phyloP scores from a whole-genome alignment of 305 asterid genomes.

The Solanum hybrid region DNA sequence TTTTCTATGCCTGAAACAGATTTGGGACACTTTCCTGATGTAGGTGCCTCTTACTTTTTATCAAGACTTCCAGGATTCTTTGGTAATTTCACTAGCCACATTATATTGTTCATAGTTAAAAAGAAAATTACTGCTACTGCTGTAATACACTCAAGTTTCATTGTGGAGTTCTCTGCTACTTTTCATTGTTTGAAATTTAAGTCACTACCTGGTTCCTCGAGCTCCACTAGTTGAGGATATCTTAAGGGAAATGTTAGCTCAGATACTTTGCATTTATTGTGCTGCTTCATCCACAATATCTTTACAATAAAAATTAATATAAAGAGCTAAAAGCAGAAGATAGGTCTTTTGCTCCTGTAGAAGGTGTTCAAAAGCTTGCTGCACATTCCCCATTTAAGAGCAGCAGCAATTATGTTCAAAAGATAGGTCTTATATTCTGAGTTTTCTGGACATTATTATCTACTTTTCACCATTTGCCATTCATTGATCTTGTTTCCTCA shows the following conservation, averaged over 20 bases:
- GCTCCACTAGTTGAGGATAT: not conserved
- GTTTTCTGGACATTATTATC: not conserved
- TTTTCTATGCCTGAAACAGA: constrained; percentile 78
- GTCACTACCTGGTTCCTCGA: not conserved
- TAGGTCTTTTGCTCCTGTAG: not conserved
- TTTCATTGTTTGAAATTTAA: not conserved
- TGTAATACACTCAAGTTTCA: not conserved
- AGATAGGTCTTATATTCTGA: not conserved
- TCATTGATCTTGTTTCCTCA: not conserved
- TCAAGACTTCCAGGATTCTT: constrained; percentile 67
- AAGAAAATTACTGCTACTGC: not conserved
- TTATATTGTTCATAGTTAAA: not conserved
- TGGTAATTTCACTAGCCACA: constrained; percentile 23
- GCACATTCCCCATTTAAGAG: not conserved
- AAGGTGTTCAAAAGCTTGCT: not conserved
- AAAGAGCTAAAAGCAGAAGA: not conserved
- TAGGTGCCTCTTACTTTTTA: constrained; percentile 64
- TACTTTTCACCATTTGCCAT: not conserved
- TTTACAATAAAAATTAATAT: not conserved
- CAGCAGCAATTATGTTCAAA: not conserved
- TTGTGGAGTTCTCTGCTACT: not conserved
- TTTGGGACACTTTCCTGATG: constrained; percentile 64
- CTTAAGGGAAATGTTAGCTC: not conserved
- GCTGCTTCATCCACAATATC: not conserved
- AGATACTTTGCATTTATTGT: not conserved